Percentiles rank a stretch among this genome's conserved stretches.
These are phyloP conservation scores for Bonnemaisonia californica DNA, from an alignment of 31 red algal species.

Conservation along the genomic window DNA sequence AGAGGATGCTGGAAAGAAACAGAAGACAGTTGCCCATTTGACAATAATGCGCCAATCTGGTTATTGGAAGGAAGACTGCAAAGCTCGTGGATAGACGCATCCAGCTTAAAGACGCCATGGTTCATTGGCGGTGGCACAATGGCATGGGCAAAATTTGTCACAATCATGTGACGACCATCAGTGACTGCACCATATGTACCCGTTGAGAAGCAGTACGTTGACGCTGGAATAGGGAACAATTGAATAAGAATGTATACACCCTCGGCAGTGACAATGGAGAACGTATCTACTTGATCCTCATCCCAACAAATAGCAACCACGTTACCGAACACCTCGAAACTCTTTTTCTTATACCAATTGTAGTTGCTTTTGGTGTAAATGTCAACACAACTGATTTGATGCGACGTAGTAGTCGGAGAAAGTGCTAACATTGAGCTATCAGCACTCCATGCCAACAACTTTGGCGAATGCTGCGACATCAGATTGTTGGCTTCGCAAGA, in stretches of 20 bases:
- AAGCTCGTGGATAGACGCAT: conserved; percentile 13
- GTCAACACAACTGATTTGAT: neutral
- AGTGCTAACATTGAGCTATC: conserved; percentile 33
- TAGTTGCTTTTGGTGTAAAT: conserved; percentile 50
- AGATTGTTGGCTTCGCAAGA: neutral
- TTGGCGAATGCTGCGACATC: neutral
- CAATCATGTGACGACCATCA: conserved; percentile 31
- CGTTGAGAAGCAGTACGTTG: neutral
- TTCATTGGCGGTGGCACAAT: conserved; percentile 56
- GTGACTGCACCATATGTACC: conserved; percentile 10
- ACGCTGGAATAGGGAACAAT: neutral
- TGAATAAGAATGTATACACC: neutral
- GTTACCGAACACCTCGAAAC: neutral
- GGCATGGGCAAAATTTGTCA: conserved; percentile 40
- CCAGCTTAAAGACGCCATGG: conserved; percentile 32
- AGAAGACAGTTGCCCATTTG: conserved; percentile 13
- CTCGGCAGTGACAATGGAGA: conserved; percentile 16
- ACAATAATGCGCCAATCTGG: conserved; percentile 24
- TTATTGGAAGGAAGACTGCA: conserved; percentile 1
- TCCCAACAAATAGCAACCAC: conserved; percentile 45
- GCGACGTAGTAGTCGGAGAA: neutral
- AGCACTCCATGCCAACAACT: conserved; percentile 43
- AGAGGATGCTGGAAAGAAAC: neutral
- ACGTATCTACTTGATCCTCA: conserved; percentile 35
- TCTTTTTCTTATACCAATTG: conserved; percentile 62